Conservation (phyloP, 306 rosid genomes). For the Rosa rugosa region DNA sequence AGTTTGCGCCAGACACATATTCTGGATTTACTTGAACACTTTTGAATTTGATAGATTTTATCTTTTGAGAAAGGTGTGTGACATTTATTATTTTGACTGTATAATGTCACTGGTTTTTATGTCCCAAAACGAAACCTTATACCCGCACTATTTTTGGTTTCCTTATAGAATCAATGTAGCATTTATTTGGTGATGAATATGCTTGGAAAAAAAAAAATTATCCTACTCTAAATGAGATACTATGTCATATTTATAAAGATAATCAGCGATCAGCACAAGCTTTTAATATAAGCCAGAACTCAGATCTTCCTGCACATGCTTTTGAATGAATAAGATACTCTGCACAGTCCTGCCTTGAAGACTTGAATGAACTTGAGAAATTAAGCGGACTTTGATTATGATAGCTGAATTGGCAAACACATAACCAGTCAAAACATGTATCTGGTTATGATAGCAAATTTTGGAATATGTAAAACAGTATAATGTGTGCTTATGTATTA, state of each 20-base stretch:
- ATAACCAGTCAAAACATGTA: too few species aligned
- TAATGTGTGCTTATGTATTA: too few species aligned
- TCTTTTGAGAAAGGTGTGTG: conserved; percentile 23
- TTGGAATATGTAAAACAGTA: too few species aligned
- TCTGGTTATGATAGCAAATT: too few species aligned
- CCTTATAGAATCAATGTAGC: conserved; percentile 21
- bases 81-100: neutral
- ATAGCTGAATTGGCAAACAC: too few species aligned
- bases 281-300: conserved; percentile 16
- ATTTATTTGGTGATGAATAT: conserved; percentile 30
- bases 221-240: conserved; percentile 24
- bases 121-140: neutral
- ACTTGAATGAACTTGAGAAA: too few species aligned
- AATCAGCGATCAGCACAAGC: conserved; percentile 16
- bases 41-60: conserved; percentile 26
- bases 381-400: too few species aligned
- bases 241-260: conserved; percentile 16
- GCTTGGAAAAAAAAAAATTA: conserved; percentile 1
- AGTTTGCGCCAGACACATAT: too few species aligned
- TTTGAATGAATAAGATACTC: neutral
- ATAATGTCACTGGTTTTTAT: neutral
- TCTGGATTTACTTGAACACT: too few species aligned
- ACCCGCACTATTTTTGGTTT: neutral
- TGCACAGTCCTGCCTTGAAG: too few species aligned
- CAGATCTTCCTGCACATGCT: conserved; percentile 6